A percentile compares a stretch with the other conserved stretches of the same genome.
Evolutionary conservation across 2,329 filamentous ascomycete genomes (phyloP).

Genomic region (Penicillium polonicum): DNA sequence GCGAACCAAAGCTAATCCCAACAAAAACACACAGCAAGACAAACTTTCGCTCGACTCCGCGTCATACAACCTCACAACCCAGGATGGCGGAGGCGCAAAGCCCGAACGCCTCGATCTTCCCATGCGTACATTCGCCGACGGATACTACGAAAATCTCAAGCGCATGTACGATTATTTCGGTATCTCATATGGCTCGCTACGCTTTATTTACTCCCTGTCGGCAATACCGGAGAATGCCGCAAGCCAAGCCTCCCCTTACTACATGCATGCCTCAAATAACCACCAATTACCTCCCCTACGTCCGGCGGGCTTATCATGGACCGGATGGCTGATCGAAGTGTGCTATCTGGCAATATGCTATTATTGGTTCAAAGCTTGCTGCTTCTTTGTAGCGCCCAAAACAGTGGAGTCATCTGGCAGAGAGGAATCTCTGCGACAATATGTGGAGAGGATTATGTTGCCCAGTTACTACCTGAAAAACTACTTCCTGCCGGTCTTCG

Average conservation of each 20-base stretch:
- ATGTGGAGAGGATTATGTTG: slow-evolving; percentile 52
- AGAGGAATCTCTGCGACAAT: slow-evolving; percentile 50
- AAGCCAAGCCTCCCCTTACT: slow-evolving; percentile 39
- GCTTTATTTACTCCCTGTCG: slow-evolving; percentile 56
- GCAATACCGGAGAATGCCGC: slow-evolving; percentile 21
- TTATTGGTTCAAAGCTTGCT: slow-evolving; percentile 55
- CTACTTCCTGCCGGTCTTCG: slow-evolving; percentile 57
- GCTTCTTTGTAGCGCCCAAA: slow-evolving; percentile 48
- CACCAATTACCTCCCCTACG: slow-evolving; percentile 50
- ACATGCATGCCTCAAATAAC: slow-evolving; percentile 56
- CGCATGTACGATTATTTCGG: slow-evolving; percentile 57
- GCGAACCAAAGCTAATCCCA: neutral
- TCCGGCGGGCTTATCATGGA: slow-evolving; percentile 31
- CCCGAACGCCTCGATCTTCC: slow-evolving; percentile 45
- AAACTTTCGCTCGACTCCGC: slow-evolving; percentile 48
- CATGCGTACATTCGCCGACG: slow-evolving; percentile 53
- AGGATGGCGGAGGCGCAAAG: slow-evolving; percentile 18
- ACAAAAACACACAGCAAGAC: slow-evolving; percentile 36
- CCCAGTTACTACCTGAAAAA: slow-evolving; percentile 49
- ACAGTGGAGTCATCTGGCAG: slow-evolving; percentile 12
- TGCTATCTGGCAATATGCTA: slow-evolving; percentile 51
- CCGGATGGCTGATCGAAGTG: slow-evolving; percentile 46
- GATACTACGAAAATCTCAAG: slow-evolving; percentile 57
- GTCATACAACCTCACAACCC: slow-evolving; percentile 38
- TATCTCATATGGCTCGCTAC: slow-evolving; percentile 51